A percentile compares a stretch with the other conserved stretches of the same genome.
Evolutionary conservation across 2,329 filamentous ascomycete genomes (phyloP).

Genomic region (Monilinia vaccinii-corymbosi): DNA sequence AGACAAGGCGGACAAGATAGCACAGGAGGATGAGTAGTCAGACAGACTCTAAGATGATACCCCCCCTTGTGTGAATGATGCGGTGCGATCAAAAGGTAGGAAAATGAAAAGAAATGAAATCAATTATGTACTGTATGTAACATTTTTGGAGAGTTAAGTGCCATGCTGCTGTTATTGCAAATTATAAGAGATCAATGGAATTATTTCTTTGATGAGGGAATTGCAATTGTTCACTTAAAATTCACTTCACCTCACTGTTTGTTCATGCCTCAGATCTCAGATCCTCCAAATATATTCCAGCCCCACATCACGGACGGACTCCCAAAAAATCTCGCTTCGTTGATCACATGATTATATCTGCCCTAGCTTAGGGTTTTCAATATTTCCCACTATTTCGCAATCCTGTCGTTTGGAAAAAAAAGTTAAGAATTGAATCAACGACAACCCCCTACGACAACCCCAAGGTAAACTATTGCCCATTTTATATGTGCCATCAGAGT

Average conservation of each 20-base stretch:
- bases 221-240: too few species aligned
- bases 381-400: conserved; percentile 2
- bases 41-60: too few species aligned
- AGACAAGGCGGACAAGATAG: neutral
- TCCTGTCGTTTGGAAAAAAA: conserved; percentile 3
- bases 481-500: neutral
- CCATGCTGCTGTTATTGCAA: too few species aligned
- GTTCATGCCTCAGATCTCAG: neutral
- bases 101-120: too few species aligned
- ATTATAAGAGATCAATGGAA: too few species aligned
- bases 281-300: neutral
- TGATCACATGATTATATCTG: conserved; percentile 3
- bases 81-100: too few species aligned
- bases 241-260: neutral
- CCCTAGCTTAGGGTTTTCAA: conserved; percentile 7
- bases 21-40: too few species aligned
- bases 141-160: too few species aligned
- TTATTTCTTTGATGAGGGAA: too few species aligned
- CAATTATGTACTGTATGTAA: too few species aligned
- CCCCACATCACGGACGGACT: neutral
- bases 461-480: conserved; percentile 4
- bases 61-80: too few species aligned
- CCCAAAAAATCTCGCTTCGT: neutral
- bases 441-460: conserved; percentile 9
- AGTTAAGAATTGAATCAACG: conserved; percentile 7